Percentiles rank a stretch among this genome's conserved stretches.
These are phyloP conservation scores for Pisolithus marmoratus DNA, from an alignment of 768 basidiomycete species.

Conservation along the genomic window DNA sequence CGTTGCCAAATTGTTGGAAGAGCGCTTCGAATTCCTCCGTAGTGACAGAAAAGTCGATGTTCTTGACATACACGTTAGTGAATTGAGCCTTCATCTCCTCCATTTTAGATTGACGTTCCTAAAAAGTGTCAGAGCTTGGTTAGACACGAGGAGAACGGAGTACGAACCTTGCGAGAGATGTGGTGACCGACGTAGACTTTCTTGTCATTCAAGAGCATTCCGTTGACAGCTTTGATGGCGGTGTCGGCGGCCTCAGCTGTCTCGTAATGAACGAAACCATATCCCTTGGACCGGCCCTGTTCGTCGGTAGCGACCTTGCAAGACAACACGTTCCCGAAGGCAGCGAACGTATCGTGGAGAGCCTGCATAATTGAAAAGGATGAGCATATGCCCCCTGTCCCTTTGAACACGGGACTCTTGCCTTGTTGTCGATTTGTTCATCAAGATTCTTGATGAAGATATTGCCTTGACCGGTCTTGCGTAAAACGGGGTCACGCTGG, in stretches of 20 bases:
- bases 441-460: constrained; percentile 99
- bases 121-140: not conserved
- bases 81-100: constrained; percentile 97
- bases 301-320: constrained; percentile 99
- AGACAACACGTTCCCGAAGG: constrained; percentile 96
- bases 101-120: constrained; percentile 97
- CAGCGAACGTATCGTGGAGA: constrained; percentile 98
- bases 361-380: constrained; percentile 46
- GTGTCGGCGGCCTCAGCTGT: constrained; percentile 92
- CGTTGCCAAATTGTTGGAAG: constrained; percentile 70
- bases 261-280: constrained; percentile 99
- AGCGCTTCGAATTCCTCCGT: constrained; percentile 83
- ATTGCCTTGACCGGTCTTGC: constrained; percentile 99
- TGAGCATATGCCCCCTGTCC: not conserved
- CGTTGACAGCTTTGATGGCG: constrained; percentile 98
- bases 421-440: constrained; percentile 97
- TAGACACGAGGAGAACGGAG: no score
- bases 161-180: constrained; percentile 85
- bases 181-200: constrained; percentile 98
- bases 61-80: constrained; percentile 99
- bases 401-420: constrained; percentile 17
- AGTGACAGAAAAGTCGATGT: constrained; percentile 78
- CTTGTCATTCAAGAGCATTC: constrained; percentile 99
- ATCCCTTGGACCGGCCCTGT: constrained; percentile 92
- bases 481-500: constrained; percentile 97